phyloP scores from a whole-genome alignment of 1,139 yeast genomes.

The Arxiozyma bovina region DNA sequence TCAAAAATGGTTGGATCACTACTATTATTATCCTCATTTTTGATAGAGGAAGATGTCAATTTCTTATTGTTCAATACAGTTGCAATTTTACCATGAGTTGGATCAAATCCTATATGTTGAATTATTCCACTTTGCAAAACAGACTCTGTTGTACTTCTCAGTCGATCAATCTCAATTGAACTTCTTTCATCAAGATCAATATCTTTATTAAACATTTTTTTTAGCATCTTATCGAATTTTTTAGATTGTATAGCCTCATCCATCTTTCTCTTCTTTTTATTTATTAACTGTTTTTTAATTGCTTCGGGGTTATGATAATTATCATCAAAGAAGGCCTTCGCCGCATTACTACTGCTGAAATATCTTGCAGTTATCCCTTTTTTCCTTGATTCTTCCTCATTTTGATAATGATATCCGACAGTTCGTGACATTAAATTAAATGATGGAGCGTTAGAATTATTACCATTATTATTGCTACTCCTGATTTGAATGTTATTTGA shows the following conservation, averaged over 20 bases:
- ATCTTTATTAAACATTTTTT: slow-evolving; percentile 7
- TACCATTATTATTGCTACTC: not conserved
- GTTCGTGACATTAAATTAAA: slow-evolving; percentile 1
- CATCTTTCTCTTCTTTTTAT: slow-evolving; percentile 24
- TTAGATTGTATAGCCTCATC: slow-evolving; percentile 20
- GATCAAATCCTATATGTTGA: slow-evolving; percentile 44
- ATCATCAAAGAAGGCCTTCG: slow-evolving; percentile 41
- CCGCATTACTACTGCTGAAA: slow-evolving; percentile 36
- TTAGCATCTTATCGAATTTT: slow-evolving; percentile 12
- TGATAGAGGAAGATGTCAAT: not conserved
- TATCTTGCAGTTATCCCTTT: slow-evolving; percentile 11
- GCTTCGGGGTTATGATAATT: slow-evolving; percentile 42
- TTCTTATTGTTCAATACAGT: slow-evolving; percentile 13
- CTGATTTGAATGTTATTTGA: not conserved
- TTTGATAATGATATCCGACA: not conserved
- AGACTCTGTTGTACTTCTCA: slow-evolving; percentile 26
- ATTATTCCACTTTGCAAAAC: slow-evolving; percentile 37
- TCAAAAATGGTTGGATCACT: not conserved
- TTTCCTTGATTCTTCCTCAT: not conserved
- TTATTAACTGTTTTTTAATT: slow-evolving; percentile 29
- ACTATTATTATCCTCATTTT: slow-evolving; percentile 5
- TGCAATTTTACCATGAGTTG: slow-evolving; percentile 33
- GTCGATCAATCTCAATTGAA: slow-evolving; percentile 19
- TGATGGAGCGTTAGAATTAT: not conserved
- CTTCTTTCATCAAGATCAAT: slow-evolving; percentile 7